Conservation (phyloP, 495 filamentous ascomycete genomes). For the Halenospora varia region DNA sequence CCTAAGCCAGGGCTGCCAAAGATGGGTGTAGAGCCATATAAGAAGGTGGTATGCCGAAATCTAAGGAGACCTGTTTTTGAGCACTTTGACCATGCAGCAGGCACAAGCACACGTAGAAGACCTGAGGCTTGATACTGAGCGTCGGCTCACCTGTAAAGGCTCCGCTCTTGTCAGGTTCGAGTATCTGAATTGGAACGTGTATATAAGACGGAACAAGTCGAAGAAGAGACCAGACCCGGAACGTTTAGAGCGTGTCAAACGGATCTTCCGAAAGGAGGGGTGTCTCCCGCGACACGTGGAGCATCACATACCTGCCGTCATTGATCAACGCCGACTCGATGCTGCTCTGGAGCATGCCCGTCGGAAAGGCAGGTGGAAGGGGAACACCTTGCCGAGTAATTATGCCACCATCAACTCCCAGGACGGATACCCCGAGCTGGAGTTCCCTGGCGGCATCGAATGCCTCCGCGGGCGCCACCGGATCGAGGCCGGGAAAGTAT, state of each 20-base stretch:
- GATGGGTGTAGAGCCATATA: not conserved
- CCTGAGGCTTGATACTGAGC: conserved; percentile 6
- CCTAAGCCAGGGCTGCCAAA: not conserved
- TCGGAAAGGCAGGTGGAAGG: conserved; percentile 4
- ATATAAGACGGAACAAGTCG: conserved; percentile 6
- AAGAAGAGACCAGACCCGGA: conserved; percentile 3
- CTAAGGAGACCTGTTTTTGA: not conserved
- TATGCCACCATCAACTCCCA: conserved; percentile 3
- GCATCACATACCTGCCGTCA: conserved; percentile 9
- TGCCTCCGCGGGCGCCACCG: conserved; percentile 1
- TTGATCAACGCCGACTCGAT: conserved; percentile 3
- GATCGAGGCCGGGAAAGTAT: conserved; percentile 10
- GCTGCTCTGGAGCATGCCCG: conserved; percentile 2
- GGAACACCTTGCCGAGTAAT: conserved; percentile 7
- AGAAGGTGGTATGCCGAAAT: not conserved
- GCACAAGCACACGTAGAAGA: conserved; percentile 8
- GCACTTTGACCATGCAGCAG: conserved; percentile 2
- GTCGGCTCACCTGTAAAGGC: conserved; percentile 8
- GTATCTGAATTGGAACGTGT: conserved; percentile 9
- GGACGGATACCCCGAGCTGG: conserved; percentile 10
- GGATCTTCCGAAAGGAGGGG: conserved; percentile 5
- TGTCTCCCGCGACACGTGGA: not conserved
- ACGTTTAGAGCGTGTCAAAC: conserved; percentile 5
- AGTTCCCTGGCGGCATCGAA: conserved; percentile 9
- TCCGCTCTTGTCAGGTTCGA: conserved; percentile 12